Evolutionary conservation across 1,284 basidiomycete genomes (phyloP).

Genomic region (Cerioporus squamosus): DNA sequence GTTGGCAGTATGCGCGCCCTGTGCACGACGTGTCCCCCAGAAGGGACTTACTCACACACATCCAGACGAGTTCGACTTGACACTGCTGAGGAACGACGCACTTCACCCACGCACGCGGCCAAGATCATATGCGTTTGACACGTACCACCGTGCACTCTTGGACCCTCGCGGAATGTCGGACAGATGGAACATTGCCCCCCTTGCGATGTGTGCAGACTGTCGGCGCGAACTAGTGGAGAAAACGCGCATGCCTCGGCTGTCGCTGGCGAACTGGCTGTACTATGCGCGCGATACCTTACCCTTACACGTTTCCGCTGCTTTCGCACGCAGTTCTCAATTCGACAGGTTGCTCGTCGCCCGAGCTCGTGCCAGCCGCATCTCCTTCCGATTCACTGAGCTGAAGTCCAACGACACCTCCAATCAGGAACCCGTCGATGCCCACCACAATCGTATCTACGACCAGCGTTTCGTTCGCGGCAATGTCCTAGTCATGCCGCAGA

Average conservation of each 20-base stretch:
- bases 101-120: not conserved
- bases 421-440: not conserved
- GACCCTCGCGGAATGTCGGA: not conserved
- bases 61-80: not conserved
- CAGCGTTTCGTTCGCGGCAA: conserved; percentile 12
- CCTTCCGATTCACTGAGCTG: not conserved
- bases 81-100: not conserved
- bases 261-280: not conserved
- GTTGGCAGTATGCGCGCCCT: not conserved
- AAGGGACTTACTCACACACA: not conserved
- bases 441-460: not conserved
- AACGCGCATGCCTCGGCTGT: not conserved
- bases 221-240: not conserved
- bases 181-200: not conserved
- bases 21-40: not conserved
- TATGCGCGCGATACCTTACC: not conserved
- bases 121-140: not conserved
- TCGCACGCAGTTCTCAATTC: not conserved
- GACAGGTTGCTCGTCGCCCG: not conserved
- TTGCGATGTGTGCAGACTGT: not conserved
- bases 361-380: not conserved
- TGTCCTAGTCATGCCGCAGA: conserved; percentile 7
- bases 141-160: not conserved
- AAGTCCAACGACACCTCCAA: not conserved
- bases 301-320: not conserved